These are phyloP conservation scores for Saururus chinensis DNA, from an alignment of 164 flowering plant genomes.

Conservation along the genomic window DNA sequence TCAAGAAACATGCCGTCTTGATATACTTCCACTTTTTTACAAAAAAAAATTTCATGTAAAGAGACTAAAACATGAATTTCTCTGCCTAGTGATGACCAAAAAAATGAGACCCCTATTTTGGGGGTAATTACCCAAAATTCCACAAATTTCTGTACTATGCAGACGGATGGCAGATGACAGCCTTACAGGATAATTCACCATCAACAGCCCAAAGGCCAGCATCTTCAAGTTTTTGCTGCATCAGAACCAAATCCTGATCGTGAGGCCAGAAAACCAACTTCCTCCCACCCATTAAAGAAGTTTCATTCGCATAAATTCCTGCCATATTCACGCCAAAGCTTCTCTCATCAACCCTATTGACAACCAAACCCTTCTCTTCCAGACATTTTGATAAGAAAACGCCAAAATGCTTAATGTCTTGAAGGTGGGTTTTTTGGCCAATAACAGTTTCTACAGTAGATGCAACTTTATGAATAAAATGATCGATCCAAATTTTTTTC, in stretches of 20 bases:
- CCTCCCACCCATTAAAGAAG: slow-evolving; percentile 18
- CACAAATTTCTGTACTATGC: no score
- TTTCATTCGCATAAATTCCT: slow-evolving; percentile 8
- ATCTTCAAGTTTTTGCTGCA: slow-evolving; percentile 34
- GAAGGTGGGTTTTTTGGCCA: slow-evolving; percentile 9
- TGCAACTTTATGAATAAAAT: slow-evolving; percentile 25
- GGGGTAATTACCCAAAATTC: no score
- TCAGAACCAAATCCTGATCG: slow-evolving; percentile 15
- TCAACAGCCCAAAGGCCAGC: slow-evolving; percentile 58
- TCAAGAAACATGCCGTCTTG: no score
- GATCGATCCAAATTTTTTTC: slow-evolving; percentile 34
- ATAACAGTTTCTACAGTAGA: slow-evolving; percentile 11
- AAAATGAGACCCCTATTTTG: no score
- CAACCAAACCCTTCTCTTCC: slow-evolving; percentile 26
- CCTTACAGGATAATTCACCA: slow-evolving; percentile 57
- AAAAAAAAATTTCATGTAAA: no score
- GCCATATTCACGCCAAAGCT: slow-evolving; percentile 23
- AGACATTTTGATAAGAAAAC: slow-evolving; percentile 18
- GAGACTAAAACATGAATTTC: no score
- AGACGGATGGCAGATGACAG: slow-evolving; percentile 61
- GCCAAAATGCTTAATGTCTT: slow-evolving; percentile 20
- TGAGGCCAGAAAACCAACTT: slow-evolving; percentile 52
- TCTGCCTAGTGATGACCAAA: no score
- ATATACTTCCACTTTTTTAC: no score
- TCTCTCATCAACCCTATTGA: slow-evolving; percentile 33